Evolutionary conservation across 116 monocot genomes (phyloP), one percentile per base, ranked within the genome.

Genomic region (Trichopus zeylanicus): DNA sequence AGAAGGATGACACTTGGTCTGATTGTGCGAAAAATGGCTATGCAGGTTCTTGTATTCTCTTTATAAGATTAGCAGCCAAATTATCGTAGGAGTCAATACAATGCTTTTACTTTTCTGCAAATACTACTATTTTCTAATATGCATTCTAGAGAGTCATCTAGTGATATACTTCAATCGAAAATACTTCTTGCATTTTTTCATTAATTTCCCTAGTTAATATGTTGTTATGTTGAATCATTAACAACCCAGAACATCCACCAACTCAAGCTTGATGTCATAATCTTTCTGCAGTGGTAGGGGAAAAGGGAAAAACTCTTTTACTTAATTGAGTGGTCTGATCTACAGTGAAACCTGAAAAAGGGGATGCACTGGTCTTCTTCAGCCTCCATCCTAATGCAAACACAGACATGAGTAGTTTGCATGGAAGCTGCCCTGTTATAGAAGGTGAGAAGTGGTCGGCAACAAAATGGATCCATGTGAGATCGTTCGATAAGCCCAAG

Each of bases 361-460:
- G 93, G 5, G 89, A 93, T 57, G 89, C 93, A 4, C 52, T 93
- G 35, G 85, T 92, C 24, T 93, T 88, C 80, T 93, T 82, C 53
- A 93, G 75, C 67, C 78, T 82, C 10, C 85, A 80, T 21, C 79
- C 66, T 21, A 72, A 93, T 67, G 80, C 85, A 25, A 88, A 69
- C 24, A 85, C 75, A 39, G 85, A 93, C 59, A 0, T 59, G 1
- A 51, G 46, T 25, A 93, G 89, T 56, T 35, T 89, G 59, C 93
- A 88, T 21, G 85, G 75, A 57, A 82, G 89, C 51, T 93, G 89
- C 67, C 85, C 88, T 15, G 89, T 89, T 7, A 66, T 85, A 21
- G 75, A 79, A 65, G 93, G 93, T 3, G 89, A 93, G 61, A 93
- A 93, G 62, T 93, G 93, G 93, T 82, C 89, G 5, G 93, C 88